Percentiles rank a stretch among this genome's conserved stretches.
phyloP scores from a whole-genome alignment of 2,329 filamentous ascomycete species.

The Diaporthe ampelina region DNA sequence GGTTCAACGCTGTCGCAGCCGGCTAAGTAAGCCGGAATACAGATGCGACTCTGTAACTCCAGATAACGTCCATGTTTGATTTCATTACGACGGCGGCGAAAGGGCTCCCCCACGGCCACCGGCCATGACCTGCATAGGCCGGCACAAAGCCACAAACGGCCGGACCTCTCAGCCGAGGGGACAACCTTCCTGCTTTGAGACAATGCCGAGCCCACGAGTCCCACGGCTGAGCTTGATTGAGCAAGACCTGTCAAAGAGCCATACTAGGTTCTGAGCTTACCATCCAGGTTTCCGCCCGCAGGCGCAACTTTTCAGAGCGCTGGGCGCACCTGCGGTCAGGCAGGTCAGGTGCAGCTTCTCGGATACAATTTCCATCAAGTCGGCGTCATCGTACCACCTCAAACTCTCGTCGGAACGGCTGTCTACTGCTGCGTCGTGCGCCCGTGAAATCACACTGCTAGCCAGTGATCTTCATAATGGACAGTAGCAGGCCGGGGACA shows the following conservation, averaged over 20 bases:
- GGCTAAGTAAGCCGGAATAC: conserved; percentile 16
- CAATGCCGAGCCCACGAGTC: conserved; percentile 27
- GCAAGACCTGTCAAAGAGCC: conserved; percentile 15
- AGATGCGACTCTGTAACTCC: conserved; percentile 15
- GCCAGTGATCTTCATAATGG: conserved; percentile 3
- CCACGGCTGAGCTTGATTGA: conserved; percentile 27
- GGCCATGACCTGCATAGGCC: conserved; percentile 8
- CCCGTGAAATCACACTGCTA: neutral
- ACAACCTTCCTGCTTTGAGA: conserved; percentile 32
- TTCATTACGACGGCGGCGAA: conserved; percentile 1
- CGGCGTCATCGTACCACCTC: conserved; percentile 13
- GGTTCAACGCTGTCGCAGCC: conserved; percentile 19
- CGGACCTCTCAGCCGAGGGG: conserved; percentile 17
- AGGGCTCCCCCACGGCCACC: conserved; percentile 1
- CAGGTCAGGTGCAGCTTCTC: neutral
- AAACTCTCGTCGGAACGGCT: conserved; percentile 29
- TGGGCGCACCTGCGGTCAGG: neutral
- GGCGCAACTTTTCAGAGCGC: conserved; percentile 3
- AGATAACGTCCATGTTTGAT: neutral
- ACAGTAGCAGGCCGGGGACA: conserved; percentile 5
- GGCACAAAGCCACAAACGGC: conserved; percentile 16
- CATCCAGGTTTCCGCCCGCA: neutral
- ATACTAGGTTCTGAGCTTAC: conserved; percentile 1
- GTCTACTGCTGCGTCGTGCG: conserved; percentile 14
- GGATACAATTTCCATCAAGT: conserved; percentile 14